Conservation (phyloP, 768 basidiomycete species). For the Leccinum subgranulosum region DNA sequence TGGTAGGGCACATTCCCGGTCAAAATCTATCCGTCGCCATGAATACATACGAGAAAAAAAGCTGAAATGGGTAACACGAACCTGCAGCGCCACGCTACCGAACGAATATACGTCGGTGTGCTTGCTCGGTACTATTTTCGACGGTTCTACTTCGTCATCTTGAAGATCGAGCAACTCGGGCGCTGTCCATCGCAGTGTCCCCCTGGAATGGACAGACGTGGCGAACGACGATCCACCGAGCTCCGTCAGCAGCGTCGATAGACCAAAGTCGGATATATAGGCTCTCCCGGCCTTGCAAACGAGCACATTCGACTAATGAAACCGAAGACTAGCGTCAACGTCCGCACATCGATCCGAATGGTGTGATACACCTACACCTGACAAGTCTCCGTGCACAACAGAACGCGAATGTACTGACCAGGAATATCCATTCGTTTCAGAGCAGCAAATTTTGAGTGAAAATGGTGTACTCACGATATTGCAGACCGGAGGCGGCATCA, state of each 20-base stretch:
- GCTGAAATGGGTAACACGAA: background rate
- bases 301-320: constrained; percentile 15
- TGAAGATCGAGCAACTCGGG: constrained; percentile 31
- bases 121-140: constrained; percentile 1
- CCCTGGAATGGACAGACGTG: constrained; percentile 32
- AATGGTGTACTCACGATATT: constrained; percentile 10
- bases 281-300: constrained; percentile 12
- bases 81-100: constrained; percentile 32
- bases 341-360: background rate
- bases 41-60: background rate
- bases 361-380: constrained; percentile 17
- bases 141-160: constrained; percentile 13
- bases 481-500: constrained; percentile 19
- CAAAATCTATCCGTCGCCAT: constrained; percentile 2
- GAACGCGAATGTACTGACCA: constrained; percentile 14
- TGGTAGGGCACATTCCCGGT: constrained; percentile 15
- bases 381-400: constrained; percentile 18
- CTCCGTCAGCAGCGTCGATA: constrained; percentile 41
- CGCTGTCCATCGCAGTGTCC: constrained; percentile 27
- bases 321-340: background rate
- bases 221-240: constrained; percentile 34
- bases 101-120: constrained; percentile 20
- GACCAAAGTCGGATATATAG: constrained; percentile 41
- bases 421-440: background rate
- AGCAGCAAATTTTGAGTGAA: background rate